Conservation (phyloP, 139 green algal species). For the Pseudopediastrum boryanum region DNA sequence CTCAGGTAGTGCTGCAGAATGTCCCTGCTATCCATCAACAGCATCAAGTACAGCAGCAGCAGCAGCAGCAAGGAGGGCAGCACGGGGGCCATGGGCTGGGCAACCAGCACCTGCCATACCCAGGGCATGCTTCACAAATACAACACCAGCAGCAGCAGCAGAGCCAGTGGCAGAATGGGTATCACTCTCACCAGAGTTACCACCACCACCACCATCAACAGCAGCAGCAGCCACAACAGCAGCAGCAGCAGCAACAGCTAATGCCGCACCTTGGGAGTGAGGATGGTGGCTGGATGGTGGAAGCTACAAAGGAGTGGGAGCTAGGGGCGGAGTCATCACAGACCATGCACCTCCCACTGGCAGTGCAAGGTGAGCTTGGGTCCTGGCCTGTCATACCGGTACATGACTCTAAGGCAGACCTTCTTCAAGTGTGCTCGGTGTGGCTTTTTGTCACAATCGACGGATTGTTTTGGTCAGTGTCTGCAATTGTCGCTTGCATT, state of each 20-base stretch:
- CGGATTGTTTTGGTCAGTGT: no score
- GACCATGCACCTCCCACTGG: no score
- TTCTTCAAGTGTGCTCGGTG: no score
- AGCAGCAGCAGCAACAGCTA: conserved; percentile 3
- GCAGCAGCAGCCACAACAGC: conserved; percentile 8
- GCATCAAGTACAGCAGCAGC: conserved; percentile 23
- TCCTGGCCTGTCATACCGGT: no score
- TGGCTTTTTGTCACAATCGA: no score
- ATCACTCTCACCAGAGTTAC: not conserved
- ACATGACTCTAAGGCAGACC: no score
- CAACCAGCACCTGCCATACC: not conserved
- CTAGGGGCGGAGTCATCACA: no score
- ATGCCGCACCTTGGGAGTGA: no score
- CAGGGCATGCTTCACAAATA: not conserved
- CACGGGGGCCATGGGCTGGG: not conserved
- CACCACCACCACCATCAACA: not conserved
- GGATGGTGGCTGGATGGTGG: no score
- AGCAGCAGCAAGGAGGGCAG: not conserved
- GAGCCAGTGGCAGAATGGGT: not conserved
- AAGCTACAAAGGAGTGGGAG: no score
- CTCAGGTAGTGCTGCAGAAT: conserved; percentile 5
- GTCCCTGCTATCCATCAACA: not conserved
- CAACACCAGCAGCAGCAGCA: conserved; percentile 30
- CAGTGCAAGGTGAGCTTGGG: no score
- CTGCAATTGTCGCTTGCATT: no score